Evolutionary conservation across 371 early-diverging fungal species (phyloP), one percentile per base, ranked within the genome.

Genomic region (Paramicrosporidium saccamoebae): DNA sequence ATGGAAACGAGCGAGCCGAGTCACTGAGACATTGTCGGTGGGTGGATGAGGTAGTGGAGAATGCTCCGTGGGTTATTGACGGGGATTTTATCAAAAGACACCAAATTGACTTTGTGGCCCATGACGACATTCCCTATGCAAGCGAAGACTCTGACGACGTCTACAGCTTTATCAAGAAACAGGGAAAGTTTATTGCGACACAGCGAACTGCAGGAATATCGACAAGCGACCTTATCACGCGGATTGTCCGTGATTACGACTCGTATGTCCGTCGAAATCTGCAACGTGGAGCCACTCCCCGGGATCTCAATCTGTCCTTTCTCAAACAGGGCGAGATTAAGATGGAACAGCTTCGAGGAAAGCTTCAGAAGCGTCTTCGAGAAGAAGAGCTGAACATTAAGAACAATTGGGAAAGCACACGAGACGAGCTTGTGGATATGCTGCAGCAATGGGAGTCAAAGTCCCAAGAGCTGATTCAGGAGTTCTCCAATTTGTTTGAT

Each of bases 71-170:
- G 92, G 37, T 64, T 14, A 55, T 86, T 19, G 60, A 56, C 17
- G 64, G 68, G 28, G 84, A 62, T 20, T 94, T 86, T 31, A 31
- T 94, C 5, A 67, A 73, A 34, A 25, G 56, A 33, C 71, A 94
- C 32, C 30, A 52, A 36, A 84, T 94, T 21, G 90, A 90, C 39
- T 86, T 67, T 43, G 88, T 94, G n/a, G 82, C 84, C 9, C 95
- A 94, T 39, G 95, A 94, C 44, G 88, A 77, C 28, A 61, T 77
- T 7, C 84, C 86, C 2, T 94, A 94, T 33, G 49, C 50, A 23
- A 55, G 63, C 11, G 58, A 41, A 3, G 77, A 68, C 20, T 39
- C 50, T 8, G 64, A 64, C 20, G 95, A 94, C 44, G 74, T 88
- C n/a, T 94, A 94, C 39, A 64, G 66, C 3, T 66, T 67, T 43